phyloP scores from a whole-genome alignment of 345 rosid species.

The Garcia nutans region DNA sequence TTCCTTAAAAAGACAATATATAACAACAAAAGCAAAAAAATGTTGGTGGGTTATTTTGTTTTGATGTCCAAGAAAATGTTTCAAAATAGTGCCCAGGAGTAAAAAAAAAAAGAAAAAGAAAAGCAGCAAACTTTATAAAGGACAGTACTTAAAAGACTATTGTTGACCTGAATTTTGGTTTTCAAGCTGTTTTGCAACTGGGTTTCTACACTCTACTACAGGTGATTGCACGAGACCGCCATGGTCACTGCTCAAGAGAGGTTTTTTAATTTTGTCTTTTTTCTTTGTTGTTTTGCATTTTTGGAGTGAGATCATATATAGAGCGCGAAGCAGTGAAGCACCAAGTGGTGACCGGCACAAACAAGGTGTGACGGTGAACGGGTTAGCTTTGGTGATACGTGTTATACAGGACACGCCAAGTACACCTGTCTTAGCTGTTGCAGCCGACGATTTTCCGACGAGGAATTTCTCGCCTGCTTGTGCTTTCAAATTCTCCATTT shows the following conservation, averaged over 20 bases:
- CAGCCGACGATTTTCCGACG: neutral
- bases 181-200: neutral
- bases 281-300: neutral
- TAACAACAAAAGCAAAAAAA: neutral
- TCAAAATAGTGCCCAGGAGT: neutral
- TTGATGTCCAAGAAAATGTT: neutral
- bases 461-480: neutral
- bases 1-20: neutral
- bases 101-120: neutral
- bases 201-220: neutral
- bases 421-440: neutral
- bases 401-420: neutral
- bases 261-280: no score
- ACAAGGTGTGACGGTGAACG: neutral
- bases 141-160: neutral
- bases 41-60: neutral
- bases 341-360: neutral
- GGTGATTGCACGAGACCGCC: neutral
- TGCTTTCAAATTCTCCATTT: neutral
- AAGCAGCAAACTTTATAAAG: neutral
- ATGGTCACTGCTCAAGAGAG: neutral
- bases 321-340: neutral
- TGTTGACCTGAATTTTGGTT: neutral
- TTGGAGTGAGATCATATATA: neutral
- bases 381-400: neutral